Conservation (phyloP, 768 basidiomycete species). For the Mrakia frigida region DNA sequence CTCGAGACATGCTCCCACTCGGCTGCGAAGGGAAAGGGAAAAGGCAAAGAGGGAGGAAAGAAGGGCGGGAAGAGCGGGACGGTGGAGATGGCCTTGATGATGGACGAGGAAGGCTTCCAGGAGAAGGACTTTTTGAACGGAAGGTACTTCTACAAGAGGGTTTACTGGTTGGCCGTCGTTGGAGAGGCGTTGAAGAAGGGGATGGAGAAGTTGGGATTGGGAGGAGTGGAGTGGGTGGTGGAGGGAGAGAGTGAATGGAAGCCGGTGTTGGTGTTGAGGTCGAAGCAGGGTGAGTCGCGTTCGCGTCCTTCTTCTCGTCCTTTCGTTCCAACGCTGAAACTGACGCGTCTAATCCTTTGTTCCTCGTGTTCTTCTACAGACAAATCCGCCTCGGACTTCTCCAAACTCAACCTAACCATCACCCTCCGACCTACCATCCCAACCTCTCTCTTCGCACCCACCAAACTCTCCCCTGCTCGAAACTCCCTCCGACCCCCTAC, state of each 20-base stretch:
- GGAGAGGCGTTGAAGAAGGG: slow-evolving; percentile 50
- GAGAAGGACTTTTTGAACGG: slow-evolving; percentile 89
- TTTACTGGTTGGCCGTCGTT: slow-evolving; percentile 78
- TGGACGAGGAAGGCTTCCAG: slow-evolving; percentile 88
- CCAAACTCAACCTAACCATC: slow-evolving; percentile 63
- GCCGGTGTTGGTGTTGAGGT: slow-evolving; percentile 26
- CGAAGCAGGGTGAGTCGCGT: slow-evolving; percentile 17
- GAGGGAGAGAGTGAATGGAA: slow-evolving; percentile 29
- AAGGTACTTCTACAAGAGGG: slow-evolving; percentile 85
- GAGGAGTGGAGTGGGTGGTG: slow-evolving; percentile 52
- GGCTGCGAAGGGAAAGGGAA: slow-evolving; percentile 51
- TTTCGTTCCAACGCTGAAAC: slow-evolving; percentile 51
- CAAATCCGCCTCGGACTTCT: slow-evolving; percentile 28
- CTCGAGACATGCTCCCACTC: slow-evolving; percentile 68
- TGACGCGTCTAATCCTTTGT: slow-evolving; percentile 60
- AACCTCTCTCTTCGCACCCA: slow-evolving; percentile 52
- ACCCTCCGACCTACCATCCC: slow-evolving; percentile 68
- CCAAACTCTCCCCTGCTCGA: slow-evolving; percentile 62
- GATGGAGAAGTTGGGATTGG: slow-evolving; percentile 41
- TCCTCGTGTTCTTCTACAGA: slow-evolving; percentile 15
- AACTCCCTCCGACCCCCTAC: slow-evolving; percentile 58
- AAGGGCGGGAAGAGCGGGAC: slow-evolving; percentile 50
- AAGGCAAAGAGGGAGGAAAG: slow-evolving; percentile 12
- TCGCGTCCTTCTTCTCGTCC: not conserved
- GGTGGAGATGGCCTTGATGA: slow-evolving; percentile 77